Conservation (phyloP, 805 yeast genomes). For the Candida coleopterorum region DNA sequence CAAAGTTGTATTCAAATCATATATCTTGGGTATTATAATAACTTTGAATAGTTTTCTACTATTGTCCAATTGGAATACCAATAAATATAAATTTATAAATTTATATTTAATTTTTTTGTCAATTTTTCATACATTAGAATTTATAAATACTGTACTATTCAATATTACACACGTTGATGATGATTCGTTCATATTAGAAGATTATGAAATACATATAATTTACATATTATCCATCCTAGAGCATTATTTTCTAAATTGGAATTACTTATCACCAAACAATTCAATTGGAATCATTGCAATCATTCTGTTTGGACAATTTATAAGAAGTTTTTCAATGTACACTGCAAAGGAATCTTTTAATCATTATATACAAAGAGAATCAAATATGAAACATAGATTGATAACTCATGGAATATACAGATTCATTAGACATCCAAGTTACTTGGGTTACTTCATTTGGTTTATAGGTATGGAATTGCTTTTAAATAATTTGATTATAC, state of each 20-base stretch:
- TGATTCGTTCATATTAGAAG: constrained; percentile 45
- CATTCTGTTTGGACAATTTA: constrained; percentile 58
- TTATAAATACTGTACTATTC: constrained; percentile 69
- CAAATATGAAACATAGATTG: constrained; percentile 52
- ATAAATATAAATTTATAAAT: constrained; percentile 1
- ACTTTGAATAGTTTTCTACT: constrained; percentile 11
- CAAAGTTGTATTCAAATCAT: constrained; percentile 28
- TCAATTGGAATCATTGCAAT: constrained; percentile 47
- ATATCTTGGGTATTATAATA: constrained; percentile 25
- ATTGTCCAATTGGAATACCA: not conserved
- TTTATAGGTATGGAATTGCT: constrained; percentile 79
- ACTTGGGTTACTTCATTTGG: constrained; percentile 92
- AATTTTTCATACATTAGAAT: constrained; percentile 78
- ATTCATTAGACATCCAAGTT: constrained; percentile 78
- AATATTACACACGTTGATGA: constrained; percentile 62
- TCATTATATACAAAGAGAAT: constrained; percentile 62
- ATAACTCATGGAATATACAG: constrained; percentile 73
- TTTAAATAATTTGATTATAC: constrained; percentile 60
- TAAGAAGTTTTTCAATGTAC: constrained; percentile 76
- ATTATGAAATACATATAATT: constrained; percentile 24
- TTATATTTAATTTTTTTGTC: constrained; percentile 51
- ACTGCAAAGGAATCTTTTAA: constrained; percentile 85
- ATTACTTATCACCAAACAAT: not conserved
- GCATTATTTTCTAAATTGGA: constrained; percentile 2
- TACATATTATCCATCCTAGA: constrained; percentile 18